A percentile compares a stretch with the other conserved stretches of the same genome.
Conservation (phyloP, 2,329 filamentous ascomycete species). For the Neonectria coccinea region DNA sequence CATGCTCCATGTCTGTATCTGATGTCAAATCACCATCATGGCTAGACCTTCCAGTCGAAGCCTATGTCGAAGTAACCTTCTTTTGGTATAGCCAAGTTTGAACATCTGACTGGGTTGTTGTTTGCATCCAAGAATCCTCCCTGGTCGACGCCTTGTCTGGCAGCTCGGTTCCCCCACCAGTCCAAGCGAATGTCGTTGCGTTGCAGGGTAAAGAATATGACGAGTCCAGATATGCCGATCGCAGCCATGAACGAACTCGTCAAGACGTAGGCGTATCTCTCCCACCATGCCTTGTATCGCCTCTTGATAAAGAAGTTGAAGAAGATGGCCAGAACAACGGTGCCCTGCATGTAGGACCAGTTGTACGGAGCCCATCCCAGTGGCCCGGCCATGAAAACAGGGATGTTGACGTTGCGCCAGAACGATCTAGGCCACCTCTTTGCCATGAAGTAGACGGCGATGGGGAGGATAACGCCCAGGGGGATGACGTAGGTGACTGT, state of each 20-base stretch:
- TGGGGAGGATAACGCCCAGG: conserved; percentile 34
- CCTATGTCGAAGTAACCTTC: conserved; percentile 36
- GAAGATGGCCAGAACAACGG: conserved; percentile 37
- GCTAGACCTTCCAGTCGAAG: conserved; percentile 35
- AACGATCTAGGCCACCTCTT: conserved; percentile 39
- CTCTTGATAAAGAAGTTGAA: conserved; percentile 45
- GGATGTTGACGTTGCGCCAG: conserved; percentile 41
- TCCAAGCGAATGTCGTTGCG: conserved; percentile 31
- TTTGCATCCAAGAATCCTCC: conserved; percentile 29
- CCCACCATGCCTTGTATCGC: conserved; percentile 44
- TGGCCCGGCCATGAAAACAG: conserved; percentile 41
- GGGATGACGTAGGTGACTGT: conserved; percentile 38
- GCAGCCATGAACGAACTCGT: conserved; percentile 44
- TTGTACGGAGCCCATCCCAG: conserved; percentile 45
- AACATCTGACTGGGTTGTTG: conserved; percentile 34
- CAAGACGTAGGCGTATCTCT: conserved; percentile 46
- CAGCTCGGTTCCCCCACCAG: conserved; percentile 43
- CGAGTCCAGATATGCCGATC: conserved; percentile 43
- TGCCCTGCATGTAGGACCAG: conserved; percentile 45
- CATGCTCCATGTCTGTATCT: background rate
- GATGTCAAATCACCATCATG: background rate
- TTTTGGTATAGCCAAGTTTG: conserved; percentile 35
- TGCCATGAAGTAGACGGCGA: conserved; percentile 30
- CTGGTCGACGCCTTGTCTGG: conserved; percentile 39
- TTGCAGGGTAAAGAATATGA: conserved; percentile 46